Evolutionary conservation across 768 basidiomycete species (phyloP).

Genomic region (Russula ochroleuca): DNA sequence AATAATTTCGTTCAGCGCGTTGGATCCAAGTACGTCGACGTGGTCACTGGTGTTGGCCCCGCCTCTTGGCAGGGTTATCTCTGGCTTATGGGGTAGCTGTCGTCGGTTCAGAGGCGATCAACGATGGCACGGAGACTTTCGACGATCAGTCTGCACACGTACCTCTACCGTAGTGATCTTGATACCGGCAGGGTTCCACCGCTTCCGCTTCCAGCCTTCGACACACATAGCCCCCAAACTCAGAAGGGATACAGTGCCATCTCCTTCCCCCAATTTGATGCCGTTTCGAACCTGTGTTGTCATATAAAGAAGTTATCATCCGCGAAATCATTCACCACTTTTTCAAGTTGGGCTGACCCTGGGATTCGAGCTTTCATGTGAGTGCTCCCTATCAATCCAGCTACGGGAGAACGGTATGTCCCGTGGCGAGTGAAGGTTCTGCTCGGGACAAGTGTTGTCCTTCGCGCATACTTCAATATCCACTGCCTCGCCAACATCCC

Average conservation of each 20-base stretch:
- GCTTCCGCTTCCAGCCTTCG: conserved; percentile 84
- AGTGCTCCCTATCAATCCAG: conserved; percentile 85
- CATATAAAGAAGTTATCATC: background rate
- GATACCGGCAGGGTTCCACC: conserved; percentile 93
- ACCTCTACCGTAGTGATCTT: conserved; percentile 85
- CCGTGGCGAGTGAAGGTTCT: conserved; percentile 42
- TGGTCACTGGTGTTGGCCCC: conserved; percentile 92
- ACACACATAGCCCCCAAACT: conserved; percentile 95
- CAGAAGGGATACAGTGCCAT: conserved; percentile 84
- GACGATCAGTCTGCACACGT: conserved; percentile 24
- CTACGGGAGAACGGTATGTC: conserved; percentile 56
- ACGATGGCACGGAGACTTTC: background rate
- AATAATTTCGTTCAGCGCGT: conserved; percentile 82
- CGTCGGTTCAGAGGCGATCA: conserved; percentile 3
- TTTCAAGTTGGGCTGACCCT: conserved; percentile 39
- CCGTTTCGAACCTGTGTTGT: conserved; percentile 61
- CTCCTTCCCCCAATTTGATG: conserved; percentile 91
- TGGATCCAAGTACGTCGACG: conserved; percentile 67
- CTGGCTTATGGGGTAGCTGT: conserved; percentile 77
- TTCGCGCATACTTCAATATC: conserved; percentile 42
- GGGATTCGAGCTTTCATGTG: conserved; percentile 55
- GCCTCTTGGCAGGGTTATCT: conserved; percentile 70
- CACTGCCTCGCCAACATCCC: background rate
- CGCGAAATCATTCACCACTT: background rate
- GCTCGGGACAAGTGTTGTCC: conserved; percentile 39